Base-by-base conservation (phyloP, 805 yeast genomes). In the Schizosaccharomyces pombe region DNA sequence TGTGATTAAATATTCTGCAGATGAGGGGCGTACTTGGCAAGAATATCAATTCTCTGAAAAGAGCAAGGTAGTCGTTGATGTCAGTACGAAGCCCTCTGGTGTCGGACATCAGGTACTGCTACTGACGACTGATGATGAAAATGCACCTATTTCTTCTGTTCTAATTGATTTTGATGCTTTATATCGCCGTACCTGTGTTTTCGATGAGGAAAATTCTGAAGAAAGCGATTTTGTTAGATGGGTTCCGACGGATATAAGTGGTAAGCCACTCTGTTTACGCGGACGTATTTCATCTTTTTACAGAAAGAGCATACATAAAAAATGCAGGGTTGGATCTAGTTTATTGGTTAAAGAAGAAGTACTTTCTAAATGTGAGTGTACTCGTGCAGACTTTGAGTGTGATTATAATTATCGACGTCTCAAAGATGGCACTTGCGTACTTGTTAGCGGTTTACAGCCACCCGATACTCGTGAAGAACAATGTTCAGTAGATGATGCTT, bases 31-130 rank as follows among this genome's bases (percentile, higher is more conserved):
- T 4, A 71, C 79, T 0, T 91, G 96, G 96, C 56, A 62, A 0
- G 80, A 77, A 2, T 78, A 70, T 64, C 63, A 75, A 62, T 87
- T 89, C 63, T 59, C 79, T 3, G 77, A 77, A 3, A 56, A 53
- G 24, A 19, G 28, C 12, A 67, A 73, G 5, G 74, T 83, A 3
- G 76, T 87, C 1, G 64, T 70, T 43, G 96, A 91, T 62, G 70
- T 89, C 57, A 82, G 85, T 0, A 89, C 97, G 0, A 86, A 85
- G 33, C 97, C 97, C 3, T 75, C 85, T 1, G 97, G 89, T 65
- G 83, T 85, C n/a, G 78, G 94, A 2, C 69, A 86, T 57, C 79
- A 79, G 61, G 86, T 91, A 63, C 60, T 84, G 52, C 63, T 91
- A 3, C 73, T 86, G 59, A 79, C 75, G 0, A 65, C 68, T 43